Conservation (phyloP, 140 eudicot genomes). For the Flaveria floridana region DNA sequence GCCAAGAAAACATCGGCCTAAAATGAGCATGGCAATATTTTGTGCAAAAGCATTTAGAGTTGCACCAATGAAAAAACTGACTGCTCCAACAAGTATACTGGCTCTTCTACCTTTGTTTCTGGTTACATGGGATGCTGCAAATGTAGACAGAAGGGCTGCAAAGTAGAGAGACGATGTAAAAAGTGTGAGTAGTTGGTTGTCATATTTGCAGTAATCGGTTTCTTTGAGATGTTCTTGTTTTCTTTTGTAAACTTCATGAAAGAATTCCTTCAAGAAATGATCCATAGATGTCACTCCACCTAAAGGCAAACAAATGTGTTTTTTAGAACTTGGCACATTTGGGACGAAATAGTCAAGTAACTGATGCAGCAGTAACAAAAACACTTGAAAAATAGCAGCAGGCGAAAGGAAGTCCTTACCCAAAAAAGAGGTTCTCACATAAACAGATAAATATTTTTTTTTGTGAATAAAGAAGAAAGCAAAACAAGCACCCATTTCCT, state of each 20-base stretch:
- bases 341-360: neutral
- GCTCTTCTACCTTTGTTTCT: slow-evolving; percentile 63
- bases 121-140: slow-evolving; percentile 67
- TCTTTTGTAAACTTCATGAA: slow-evolving; percentile 58
- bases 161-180: slow-evolving; percentile 79
- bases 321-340: slow-evolving; percentile 40
- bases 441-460: too few relatives aligned
- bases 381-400: neutral
- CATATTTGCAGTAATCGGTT: slow-evolving; percentile 91
- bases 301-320: slow-evolving; percentile 21
- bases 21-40: slow-evolving; percentile 63
- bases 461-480: too few relatives aligned
- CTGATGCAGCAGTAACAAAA: neutral
- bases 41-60: slow-evolving; percentile 59
- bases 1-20: slow-evolving; percentile 70
- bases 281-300: slow-evolving; percentile 98
- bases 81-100: slow-evolving; percentile 63
- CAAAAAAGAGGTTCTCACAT: too few relatives aligned
- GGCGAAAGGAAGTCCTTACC: too few relatives aligned
- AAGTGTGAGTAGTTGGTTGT: slow-evolving; percentile 72
- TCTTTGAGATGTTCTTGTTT: slow-evolving; percentile 65
- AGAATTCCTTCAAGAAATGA: slow-evolving; percentile 67
- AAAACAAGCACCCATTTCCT: too few relatives aligned
- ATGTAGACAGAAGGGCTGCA: slow-evolving; percentile 69
- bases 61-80: slow-evolving; percentile 63